Evolutionary conservation across 1,284 basidiomycete species (phyloP), one percentile per base, ranked within the genome.

Genomic region (Schizophyllum commune): DNA sequence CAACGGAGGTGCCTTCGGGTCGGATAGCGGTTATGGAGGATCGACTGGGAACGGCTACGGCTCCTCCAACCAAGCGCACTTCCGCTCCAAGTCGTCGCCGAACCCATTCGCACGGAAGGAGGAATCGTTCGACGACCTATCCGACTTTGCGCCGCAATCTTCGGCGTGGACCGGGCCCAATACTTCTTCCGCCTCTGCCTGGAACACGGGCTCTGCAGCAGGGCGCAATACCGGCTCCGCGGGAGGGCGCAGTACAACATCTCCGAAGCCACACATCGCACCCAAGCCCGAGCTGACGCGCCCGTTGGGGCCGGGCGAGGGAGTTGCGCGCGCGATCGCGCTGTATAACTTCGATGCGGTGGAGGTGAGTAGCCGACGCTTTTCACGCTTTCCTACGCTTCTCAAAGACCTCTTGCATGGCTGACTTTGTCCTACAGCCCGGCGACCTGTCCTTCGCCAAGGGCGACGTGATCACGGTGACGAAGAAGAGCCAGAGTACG

Each of bases 391-490:
- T 13, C 59, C 52, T 19, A 60, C 39, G n/a, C 32, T 57, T 21
- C 19, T 32, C 51, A 32, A 52, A 61, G 53, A 65, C 60, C 4
- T 65, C 55, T 39, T 52, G 56, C 58, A 39, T n/a, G n/a, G n/a
- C n/a, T n/a, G n/a, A n/a, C n/a, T n/a, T n/a, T n/a, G n/a, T n/a
- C n/a, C n/a, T n/a, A n/a, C 64, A 92, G 88, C 67, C 77, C 11
- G 93, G 91, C 1, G 94, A 97, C 73, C 71, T 97, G 53, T 88
- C 89, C 0, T 91, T 97, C 71, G 79, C 76, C n/a, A 92, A 89
- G 71, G 92, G 92, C 0, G 88, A 96, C 65, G 81, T 95, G 17
- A 88, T 97, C 60, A 80, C 77, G 9, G 80, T 96, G 17, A 83
- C 85, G 19, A 80, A 89, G 70, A 90, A 84, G 75, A 93, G 86